Evolutionary conservation across 164 flowering plant genomes (phyloP), one percentile per base, ranked within the genome.

Genomic region (Paratinospora sagittata): DNA sequence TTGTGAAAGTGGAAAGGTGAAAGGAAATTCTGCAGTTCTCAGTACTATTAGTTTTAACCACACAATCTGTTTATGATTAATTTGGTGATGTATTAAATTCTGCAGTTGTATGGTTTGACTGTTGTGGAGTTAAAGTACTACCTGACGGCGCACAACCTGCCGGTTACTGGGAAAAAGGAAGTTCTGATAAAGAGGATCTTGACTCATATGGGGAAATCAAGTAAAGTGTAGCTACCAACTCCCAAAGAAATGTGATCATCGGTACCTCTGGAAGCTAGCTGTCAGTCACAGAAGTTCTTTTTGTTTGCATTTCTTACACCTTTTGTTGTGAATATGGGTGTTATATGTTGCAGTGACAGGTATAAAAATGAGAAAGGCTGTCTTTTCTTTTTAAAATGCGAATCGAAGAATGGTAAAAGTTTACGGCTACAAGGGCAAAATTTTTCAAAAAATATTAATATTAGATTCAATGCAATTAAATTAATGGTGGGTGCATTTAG

Each of bases 101-200:
- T 84, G 84, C 97, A 95, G 97, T 76, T 95, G 82, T 91, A 85
- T 78, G 85, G 91, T 75, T 78, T 95, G 77, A 90, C 96, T 0
- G 89, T 89, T 37, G 76, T 68, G 45, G 92, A 89, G 73, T 72
- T 95, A 65, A 95, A 95, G 78, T 78, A 77, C 68, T 95, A 92
- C 78, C 78, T 95, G 69, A 68, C 81, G 0, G 95, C 91, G 8
- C 84, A 92, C 80, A 78, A 75, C 71, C 94, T 95, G 60, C 85
- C 96, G 23, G 79, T 90, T 45, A 34, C 84, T 63, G 98, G 99
- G 49, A 92, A 85, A 76, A 95, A 95, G 81, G 97, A 91, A 70
- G 87, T 77, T 60, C 36, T 95, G 77, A 84, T 95, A 70, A 84
- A 76, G 70, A 79, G 94, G 78, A 89, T 95, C 70, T 72, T 86